Evolutionary conservation across 1,139 yeast species (phyloP), one percentile per base, ranked within the genome.

Genomic region (Schizosaccharomyces versatilis): DNA sequence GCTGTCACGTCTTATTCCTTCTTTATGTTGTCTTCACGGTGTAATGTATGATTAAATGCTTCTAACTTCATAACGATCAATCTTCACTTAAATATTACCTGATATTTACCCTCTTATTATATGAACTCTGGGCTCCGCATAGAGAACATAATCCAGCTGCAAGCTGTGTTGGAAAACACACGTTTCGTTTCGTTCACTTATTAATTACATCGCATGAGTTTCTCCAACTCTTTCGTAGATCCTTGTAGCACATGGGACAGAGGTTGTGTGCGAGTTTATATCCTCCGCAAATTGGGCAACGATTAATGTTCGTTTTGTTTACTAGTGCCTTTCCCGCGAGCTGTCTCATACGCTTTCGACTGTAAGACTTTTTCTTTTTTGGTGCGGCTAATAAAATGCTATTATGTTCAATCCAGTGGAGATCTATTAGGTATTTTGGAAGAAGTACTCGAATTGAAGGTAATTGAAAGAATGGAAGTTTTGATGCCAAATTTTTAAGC

Each of bases 141-240:
- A 24, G 32, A 24, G 32, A 24, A 24, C 32, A 24, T 24, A 24
- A 24, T 24, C 32, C 32, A 24, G 32, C 32, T 24, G 32, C 2
- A 24, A 24, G 32, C 5, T 24, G 32, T 24, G 32, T 24, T 24
- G 32, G 32, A 24, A 24, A 24, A 24, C 32, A 24, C 32, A 24
- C 32, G 32, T 24, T 24, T 5, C 32, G 32, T 24, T 24, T 5
- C 32, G 32, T 24, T 24, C 32, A 24, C 5, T 24, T 24, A 24
- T 24, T 24, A 24, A 24, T 24, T 24, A 24, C 32, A 24, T 24
- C 32, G 32, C 32, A 24, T 24, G 32, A 24, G 32, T 24, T 24
- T 24, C 32, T 42, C 86, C 56, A 56, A 15, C 47, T 41, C 39
- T 56, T 54, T 41, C 54, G 52, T 7, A 57, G 24, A 24, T 54